Evolutionary conservation across 2,329 filamentous ascomycete genomes (phyloP).

Genomic region (Diaporthe amygdali): DNA sequence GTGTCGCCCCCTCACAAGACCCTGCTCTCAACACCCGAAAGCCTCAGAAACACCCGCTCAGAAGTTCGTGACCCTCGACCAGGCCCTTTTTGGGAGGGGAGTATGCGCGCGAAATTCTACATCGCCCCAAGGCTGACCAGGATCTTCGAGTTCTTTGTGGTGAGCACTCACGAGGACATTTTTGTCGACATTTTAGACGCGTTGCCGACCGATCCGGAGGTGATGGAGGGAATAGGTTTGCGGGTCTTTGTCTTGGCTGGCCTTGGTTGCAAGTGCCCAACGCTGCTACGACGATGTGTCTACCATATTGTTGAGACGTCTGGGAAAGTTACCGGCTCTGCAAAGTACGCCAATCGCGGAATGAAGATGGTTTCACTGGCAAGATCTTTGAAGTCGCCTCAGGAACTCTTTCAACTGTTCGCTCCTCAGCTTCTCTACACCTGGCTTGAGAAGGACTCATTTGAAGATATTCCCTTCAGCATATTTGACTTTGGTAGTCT

Average conservation of each 20-base stretch:
- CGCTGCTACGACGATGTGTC: slow-evolving; percentile 82
- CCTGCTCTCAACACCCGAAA: slow-evolving; percentile 61
- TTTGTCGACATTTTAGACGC: slow-evolving; percentile 83
- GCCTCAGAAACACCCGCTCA: neutral
- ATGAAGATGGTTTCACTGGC: slow-evolving; percentile 68
- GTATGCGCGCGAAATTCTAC: slow-evolving; percentile 76
- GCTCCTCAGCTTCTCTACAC: slow-evolving; percentile 89
- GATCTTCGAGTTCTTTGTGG: slow-evolving; percentile 82
- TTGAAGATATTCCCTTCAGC: slow-evolving; percentile 79
- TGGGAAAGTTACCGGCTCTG: slow-evolving; percentile 69
- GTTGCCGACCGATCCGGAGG: slow-evolving; percentile 75
- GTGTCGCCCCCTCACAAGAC: slow-evolving; percentile 70
- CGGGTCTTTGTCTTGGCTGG: slow-evolving; percentile 78
- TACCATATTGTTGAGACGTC: slow-evolving; percentile 96
- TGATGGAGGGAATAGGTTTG: slow-evolving; percentile 83
- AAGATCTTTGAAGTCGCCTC: slow-evolving; percentile 69
- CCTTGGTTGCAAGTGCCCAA: slow-evolving; percentile 84
- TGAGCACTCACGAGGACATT: slow-evolving; percentile 82
- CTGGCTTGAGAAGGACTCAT: slow-evolving; percentile 74
- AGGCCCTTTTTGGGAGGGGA: slow-evolving; percentile 65
- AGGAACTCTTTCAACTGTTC: slow-evolving; percentile 81
- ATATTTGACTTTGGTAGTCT: slow-evolving; percentile 82
- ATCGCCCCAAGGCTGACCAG: slow-evolving; percentile 72
- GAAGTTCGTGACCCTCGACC: slow-evolving; percentile 20
- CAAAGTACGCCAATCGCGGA: slow-evolving; percentile 75